Evolutionary conservation across 1,284 basidiomycete species (phyloP).

Genomic region (Irpex sp.): DNA sequence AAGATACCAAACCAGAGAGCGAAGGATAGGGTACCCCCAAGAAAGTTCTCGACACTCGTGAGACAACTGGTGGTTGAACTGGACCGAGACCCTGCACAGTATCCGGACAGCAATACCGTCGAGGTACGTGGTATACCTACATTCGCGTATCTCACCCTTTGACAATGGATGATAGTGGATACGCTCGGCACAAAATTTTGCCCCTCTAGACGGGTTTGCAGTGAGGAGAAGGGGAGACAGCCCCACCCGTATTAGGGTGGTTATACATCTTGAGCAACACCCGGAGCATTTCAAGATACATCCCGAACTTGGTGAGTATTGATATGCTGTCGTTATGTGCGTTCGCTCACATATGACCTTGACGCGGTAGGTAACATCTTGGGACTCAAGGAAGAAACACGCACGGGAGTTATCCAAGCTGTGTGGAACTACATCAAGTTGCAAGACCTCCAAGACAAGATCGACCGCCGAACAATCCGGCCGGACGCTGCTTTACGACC

Average conservation of each 20-base stretch:
- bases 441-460: constrained; percentile 86
- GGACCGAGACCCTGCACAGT: constrained; percentile 79
- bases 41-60: constrained; percentile 87
- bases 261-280: constrained; percentile 82
- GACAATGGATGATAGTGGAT: constrained; percentile 64
- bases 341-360: neutral
- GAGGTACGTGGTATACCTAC: constrained; percentile 46
- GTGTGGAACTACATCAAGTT: constrained; percentile 94
- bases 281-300: constrained; percentile 86
- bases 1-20: constrained; percentile 51
- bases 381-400: constrained; percentile 83
- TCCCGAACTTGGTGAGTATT: constrained; percentile 63
- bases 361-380: constrained; percentile 52
- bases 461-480: constrained; percentile 77
- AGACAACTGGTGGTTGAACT: constrained; percentile 86
- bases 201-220: constrained; percentile 85
- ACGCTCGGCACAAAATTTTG: constrained; percentile 53
- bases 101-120: constrained; percentile 78
- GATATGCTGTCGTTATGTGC: neutral
- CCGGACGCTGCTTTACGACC: constrained; percentile 70
- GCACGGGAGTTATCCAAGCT: constrained; percentile 78
- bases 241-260: constrained; percentile 74
- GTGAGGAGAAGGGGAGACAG: constrained; percentile 80
- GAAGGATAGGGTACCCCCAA: constrained; percentile 62
- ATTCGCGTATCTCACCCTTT: neutral